These are phyloP conservation scores for Jatropha curcas DNA, from an alignment of 345 rosid genomes.

Conservation along the genomic window DNA sequence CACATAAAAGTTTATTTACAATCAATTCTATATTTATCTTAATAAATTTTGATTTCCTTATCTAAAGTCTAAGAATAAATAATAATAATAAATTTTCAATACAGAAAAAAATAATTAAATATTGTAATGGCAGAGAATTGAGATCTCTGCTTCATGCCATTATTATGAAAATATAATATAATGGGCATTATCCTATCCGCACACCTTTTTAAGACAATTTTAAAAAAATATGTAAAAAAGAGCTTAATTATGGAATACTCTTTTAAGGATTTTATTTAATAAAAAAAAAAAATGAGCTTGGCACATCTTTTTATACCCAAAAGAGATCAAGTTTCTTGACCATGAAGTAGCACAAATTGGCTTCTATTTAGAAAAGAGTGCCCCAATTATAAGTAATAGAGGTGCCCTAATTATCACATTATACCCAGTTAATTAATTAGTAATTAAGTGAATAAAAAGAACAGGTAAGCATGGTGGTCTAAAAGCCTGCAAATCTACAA, in stretches of 20 bases:
- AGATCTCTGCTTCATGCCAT: conserved; percentile 4
- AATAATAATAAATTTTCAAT: too few species aligned
- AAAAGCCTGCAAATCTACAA: conserved; percentile 34
- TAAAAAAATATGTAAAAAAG: background rate
- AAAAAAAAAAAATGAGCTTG: too few species aligned
- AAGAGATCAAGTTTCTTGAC: background rate
- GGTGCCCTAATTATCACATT: background rate
- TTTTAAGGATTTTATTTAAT: too few species aligned
- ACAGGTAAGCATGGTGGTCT: conserved; percentile 29
- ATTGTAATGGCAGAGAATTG: background rate
- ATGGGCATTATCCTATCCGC: background rate
- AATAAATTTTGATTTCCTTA: too few species aligned
- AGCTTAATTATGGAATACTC: too few species aligned
- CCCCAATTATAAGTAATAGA: background rate
- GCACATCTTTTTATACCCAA: background rate
- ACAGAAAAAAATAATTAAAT: too few species aligned
- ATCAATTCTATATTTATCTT: too few species aligned
- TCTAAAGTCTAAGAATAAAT: too few species aligned
- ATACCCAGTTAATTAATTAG: too few species aligned
- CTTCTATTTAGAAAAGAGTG: background rate
- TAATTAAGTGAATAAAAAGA: conserved; percentile 11
- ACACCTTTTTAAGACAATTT: background rate
- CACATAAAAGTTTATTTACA: too few species aligned
- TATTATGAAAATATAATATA: background rate
- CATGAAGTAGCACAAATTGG: background rate